phyloP scores from a whole-genome alignment of 192 early-diverging fungal genomes.

The Linnemannia exigua region DNA sequence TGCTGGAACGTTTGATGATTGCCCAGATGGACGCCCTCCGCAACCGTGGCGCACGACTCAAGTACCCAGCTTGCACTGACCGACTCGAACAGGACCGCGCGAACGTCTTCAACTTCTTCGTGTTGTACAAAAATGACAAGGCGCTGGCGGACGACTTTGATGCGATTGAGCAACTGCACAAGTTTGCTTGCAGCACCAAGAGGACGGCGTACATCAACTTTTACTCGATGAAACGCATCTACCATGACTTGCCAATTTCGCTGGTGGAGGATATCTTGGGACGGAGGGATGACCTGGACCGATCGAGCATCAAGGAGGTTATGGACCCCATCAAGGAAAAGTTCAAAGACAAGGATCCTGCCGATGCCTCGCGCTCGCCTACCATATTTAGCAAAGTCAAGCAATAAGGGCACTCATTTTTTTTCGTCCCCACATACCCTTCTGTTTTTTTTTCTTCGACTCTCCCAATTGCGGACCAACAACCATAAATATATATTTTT shows the following conservation, averaged over 20 bases:
- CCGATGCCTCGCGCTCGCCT: slow-evolving; percentile 58
- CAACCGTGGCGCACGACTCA: slow-evolving; percentile 83
- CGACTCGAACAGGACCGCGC: slow-evolving; percentile 84
- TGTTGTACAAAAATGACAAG: slow-evolving; percentile 74
- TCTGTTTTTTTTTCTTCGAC: background rate
- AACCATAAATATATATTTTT: background rate
- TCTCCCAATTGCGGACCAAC: background rate
- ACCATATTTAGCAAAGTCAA: slow-evolving; percentile 72
- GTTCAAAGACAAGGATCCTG: slow-evolving; percentile 69
- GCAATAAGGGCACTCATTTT: slow-evolving; percentile 32
- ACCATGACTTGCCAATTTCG: slow-evolving; percentile 91
- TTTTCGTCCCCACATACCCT: background rate
- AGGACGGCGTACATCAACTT: slow-evolving; percentile 93
- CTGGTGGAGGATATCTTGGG: slow-evolving; percentile 93
- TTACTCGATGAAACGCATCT: slow-evolving; percentile 89
- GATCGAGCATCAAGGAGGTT: slow-evolving; percentile 85
- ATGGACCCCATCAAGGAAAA: slow-evolving; percentile 86
- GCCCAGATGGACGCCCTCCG: slow-evolving; percentile 88
- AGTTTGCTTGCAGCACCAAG: slow-evolving; percentile 85
- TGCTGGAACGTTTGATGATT: slow-evolving; percentile 88
- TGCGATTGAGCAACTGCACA: slow-evolving; percentile 84
- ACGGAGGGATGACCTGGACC: slow-evolving; percentile 94
- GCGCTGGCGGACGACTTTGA: slow-evolving; percentile 88
- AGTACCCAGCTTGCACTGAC: slow-evolving; percentile 74
- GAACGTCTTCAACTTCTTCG: slow-evolving; percentile 83